phyloP scores from a whole-genome alignment of 805 yeast genomes.

The Yarrowia sp. region DNA sequence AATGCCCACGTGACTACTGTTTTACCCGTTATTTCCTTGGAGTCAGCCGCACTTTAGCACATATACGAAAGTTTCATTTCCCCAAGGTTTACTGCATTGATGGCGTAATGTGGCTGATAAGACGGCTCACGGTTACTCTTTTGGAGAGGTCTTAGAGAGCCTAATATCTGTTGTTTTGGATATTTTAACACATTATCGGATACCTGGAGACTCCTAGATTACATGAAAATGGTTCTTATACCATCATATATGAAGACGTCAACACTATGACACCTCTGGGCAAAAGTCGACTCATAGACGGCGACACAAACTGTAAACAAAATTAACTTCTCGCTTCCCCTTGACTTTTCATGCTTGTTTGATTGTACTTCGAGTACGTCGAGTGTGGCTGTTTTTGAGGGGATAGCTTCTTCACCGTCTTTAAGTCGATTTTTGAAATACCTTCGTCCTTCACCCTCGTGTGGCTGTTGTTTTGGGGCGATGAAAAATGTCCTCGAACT shows the following conservation, averaged over 20 bases:
- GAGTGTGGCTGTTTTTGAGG: neutral
- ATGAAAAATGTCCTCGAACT: too few species aligned
- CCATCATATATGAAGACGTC: accelerated
- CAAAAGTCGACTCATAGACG: neutral
- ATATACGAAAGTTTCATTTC: conserved; percentile 19
- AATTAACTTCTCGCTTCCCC: neutral
- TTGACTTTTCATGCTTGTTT: neutral
- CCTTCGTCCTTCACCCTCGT: too few species aligned
- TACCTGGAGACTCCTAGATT: too few species aligned
- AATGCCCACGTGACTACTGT: neutral
- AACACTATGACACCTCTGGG: neutral
- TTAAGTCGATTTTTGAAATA: neutral
- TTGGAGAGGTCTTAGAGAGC: neutral
- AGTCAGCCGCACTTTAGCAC: neutral
- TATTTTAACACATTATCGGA: too few species aligned
- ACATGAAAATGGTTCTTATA: neutral
- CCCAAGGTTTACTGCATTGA: conserved; percentile 9
- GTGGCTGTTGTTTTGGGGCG: too few species aligned
- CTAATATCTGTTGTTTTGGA: too few species aligned
- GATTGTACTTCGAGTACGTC: neutral
- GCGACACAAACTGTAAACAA: neutral
- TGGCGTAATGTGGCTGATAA: conserved; percentile 25
- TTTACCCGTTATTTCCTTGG: neutral
- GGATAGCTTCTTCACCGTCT: neutral
- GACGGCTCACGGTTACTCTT: neutral